phyloP scores from a whole-genome alignment of 805 yeast species.

The Kazachstania africana region DNA sequence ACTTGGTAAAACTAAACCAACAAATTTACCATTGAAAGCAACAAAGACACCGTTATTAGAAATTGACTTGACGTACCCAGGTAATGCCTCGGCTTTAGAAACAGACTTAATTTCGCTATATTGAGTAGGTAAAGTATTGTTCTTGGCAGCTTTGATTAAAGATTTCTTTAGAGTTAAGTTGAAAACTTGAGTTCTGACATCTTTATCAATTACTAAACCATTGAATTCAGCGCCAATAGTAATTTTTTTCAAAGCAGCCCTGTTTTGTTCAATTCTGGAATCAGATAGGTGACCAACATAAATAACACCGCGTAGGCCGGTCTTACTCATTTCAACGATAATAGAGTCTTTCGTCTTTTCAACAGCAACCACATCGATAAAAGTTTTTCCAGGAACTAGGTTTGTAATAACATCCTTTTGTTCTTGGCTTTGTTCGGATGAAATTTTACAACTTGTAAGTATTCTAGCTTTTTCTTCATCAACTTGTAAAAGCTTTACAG shows the following conservation, averaged over 20 bases:
- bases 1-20: constrained; percentile 73
- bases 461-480: constrained; percentile 43
- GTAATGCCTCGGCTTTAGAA: constrained; percentile 35
- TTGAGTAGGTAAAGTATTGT: constrained; percentile 39
- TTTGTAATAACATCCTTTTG: constrained; percentile 37
- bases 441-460: constrained; percentile 62
- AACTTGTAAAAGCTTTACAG: constrained; percentile 51
- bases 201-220: constrained; percentile 59
- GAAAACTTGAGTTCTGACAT: constrained; percentile 46
- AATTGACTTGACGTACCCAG: constrained; percentile 69
- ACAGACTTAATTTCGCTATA: constrained; percentile 42
- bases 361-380: constrained; percentile 47
- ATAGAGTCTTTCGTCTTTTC: constrained; percentile 70
- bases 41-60: constrained; percentile 78
- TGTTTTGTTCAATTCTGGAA: constrained; percentile 59
- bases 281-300: constrained; percentile 68
- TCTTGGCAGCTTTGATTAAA: constrained; percentile 51
- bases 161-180: constrained; percentile 54
- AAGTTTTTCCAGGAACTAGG: constrained; percentile 48
- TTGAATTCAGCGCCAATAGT: constrained; percentile 48
- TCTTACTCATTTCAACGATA: constrained; percentile 45
- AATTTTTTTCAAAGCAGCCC: constrained; percentile 51
- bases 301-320: constrained; percentile 55
- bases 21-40: constrained; percentile 65
- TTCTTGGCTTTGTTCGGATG: constrained; percentile 36